phyloP scores from a whole-genome alignment of 345 rosid genomes.

The Anacardium occidentale region DNA sequence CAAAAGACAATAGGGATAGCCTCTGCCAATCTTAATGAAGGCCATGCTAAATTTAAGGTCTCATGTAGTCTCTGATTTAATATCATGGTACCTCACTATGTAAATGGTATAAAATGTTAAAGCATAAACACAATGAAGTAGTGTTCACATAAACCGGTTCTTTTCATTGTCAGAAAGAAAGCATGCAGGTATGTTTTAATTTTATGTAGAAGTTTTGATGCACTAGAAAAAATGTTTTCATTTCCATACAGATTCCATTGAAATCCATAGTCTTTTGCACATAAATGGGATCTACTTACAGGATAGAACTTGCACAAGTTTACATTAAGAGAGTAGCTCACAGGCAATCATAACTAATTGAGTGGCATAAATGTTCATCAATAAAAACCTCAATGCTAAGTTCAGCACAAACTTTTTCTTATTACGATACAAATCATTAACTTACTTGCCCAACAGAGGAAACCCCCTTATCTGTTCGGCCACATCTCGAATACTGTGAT shows the following conservation, averaged over 20 bases:
- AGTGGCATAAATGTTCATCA: background rate
- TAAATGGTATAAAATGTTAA: background rate
- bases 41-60: background rate
- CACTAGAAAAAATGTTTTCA: background rate
- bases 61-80: background rate
- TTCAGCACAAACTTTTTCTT: background rate
- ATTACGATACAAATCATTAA: slow-evolving; percentile 11
- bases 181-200: background rate
- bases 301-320: background rate
- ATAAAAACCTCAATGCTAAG: background rate
- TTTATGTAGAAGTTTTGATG: background rate
- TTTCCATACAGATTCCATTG: background rate
- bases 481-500: slow-evolving; percentile 81
- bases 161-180: background rate
- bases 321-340: background rate
- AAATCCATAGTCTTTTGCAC: background rate
- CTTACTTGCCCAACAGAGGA: slow-evolving; percentile 93
- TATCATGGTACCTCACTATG: background rate
- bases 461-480: slow-evolving; percentile 94
- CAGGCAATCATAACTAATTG: background rate
- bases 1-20: background rate
- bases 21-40: background rate
- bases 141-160: background rate
- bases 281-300: background rate
- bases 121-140: background rate